Evolutionary conservation across 305 asterid genomes (phyloP).

Genomic region (Fraxinus latifolia): DNA sequence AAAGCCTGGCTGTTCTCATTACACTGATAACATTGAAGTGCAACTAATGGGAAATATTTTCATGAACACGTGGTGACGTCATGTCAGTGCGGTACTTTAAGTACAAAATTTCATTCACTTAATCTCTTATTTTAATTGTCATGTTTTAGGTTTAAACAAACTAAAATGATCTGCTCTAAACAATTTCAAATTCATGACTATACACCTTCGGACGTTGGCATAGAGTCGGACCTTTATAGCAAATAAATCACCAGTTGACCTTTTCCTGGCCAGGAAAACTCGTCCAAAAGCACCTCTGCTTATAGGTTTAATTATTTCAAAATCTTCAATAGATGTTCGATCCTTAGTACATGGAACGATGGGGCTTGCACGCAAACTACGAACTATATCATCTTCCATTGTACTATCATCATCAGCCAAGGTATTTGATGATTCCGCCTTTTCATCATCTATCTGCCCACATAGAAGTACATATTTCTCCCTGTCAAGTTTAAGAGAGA

Average conservation of each 20-base stretch:
- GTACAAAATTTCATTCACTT: neutral
- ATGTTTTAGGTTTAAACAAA: neutral
- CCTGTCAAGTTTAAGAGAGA: slow-evolving; percentile 53
- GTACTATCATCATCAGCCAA: slow-evolving; percentile 65
- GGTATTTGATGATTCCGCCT: slow-evolving; percentile 41
- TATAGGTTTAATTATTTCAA: slow-evolving; percentile 97
- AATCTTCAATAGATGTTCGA: slow-evolving; percentile 93
- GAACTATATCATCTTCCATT: slow-evolving; percentile 69
- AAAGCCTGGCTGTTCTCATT: neutral
- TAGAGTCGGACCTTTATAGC: slow-evolving; percentile 82
- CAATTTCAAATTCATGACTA: slow-evolving; percentile 9
- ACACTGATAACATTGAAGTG: neutral
- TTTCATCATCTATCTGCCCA: slow-evolving; percentile 90
- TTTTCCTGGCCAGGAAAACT: slow-evolving; percentile 89
- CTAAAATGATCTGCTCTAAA: neutral
- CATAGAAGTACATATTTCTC: slow-evolving; percentile 88
- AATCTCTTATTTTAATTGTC: neutral
- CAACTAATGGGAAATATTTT: neutral
- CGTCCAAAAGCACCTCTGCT: slow-evolving; percentile 99
- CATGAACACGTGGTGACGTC: neutral
- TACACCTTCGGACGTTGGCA: slow-evolving; percentile 13
- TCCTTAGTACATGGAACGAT: slow-evolving; percentile 72
- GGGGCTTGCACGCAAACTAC: slow-evolving; percentile 91
- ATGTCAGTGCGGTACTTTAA: neutral
- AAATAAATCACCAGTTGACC: slow-evolving; percentile 95